Evolutionary conservation across 225 moss, liverwort and hornwort genomes (phyloP), one percentile per base, ranked within the genome.

Genomic region (Marchantia paleacea): DNA sequence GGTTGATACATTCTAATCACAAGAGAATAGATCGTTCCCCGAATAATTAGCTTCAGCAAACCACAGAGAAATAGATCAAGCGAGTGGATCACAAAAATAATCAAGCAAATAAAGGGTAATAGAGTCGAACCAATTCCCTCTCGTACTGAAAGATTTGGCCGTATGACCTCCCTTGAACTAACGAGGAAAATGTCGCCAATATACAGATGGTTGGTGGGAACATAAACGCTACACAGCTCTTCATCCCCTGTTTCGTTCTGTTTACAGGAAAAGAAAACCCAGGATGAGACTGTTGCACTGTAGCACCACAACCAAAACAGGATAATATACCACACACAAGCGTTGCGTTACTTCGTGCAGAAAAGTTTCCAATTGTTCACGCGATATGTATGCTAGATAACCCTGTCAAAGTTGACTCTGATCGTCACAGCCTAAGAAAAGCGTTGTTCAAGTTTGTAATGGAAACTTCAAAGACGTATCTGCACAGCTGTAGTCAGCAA

Each of bases 111-210:
- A 5, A 55, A 20, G 55, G 28, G n/a, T 55, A 0, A 10, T 54
- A 50, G 65, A 61, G 79, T 18, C 87, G 55, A 90, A 99, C 97
- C 97, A 55, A 99, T 99, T 70, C 99, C 99, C 87, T 99, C 99
- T 75, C 99, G 94, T 52, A 99, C 99, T 76, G 99, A 99, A 76
- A 99, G 87, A 82, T 95, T 99, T 9, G 99, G 99, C 72, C 99
- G 90, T 78, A 99, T 95, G 73, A 99, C 90, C 64, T 99, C 99
- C 87, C 88, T 86, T 16, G 99, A 89, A 81, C 89, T 91, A 55
- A 99, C 94, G 76, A 99, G 92, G 85, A 95, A 95, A 76, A 99
- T 99, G 79, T 99, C 99, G 18, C 99, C 99, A 26, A 99, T 99
- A 57, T 99, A 99, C 12, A 99, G 94, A 80, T 99, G 99, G 83